phyloP scores from a whole-genome alignment of 306 rosid species.

The Arachis hypogaea region DNA sequence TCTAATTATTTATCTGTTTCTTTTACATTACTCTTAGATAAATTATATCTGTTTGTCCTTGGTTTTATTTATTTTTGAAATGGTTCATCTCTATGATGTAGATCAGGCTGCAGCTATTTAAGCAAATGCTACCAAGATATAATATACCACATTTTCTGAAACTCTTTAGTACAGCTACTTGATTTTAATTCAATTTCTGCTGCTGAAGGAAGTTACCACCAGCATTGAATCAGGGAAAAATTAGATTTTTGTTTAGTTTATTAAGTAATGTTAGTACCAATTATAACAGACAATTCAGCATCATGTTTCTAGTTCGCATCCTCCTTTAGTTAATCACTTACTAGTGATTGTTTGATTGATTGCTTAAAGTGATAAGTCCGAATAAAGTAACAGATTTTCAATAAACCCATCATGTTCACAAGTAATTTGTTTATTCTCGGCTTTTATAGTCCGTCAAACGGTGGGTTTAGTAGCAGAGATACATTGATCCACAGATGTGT shows the following conservation, averaged over 20 bases:
- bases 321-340: not conserved
- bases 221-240: slow-evolving; percentile 13
- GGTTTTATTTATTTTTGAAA: not conserved
- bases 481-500: not conserved
- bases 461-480: not conserved
- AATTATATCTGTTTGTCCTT: slow-evolving; percentile 21
- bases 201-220: slow-evolving; percentile 26
- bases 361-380: slow-evolving; percentile 23
- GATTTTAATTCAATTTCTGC: slow-evolving; percentile 28
- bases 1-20: slow-evolving; percentile 1
- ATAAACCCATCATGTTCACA: not conserved
- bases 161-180: not conserved
- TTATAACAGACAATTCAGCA: not conserved
- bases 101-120: not conserved
- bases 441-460: not conserved
- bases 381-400: slow-evolving; percentile 1
- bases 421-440: not conserved
- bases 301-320: slow-evolving; percentile 11
- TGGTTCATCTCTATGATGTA: slow-evolving; percentile 5
- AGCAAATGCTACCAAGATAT: not conserved
- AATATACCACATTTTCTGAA: not conserved
- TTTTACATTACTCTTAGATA: not conserved
- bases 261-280: slow-evolving; percentile 5
- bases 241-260: not conserved
- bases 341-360: not conserved